These are phyloP conservation scores for Penicillium nucicola DNA, from an alignment of 495 filamentous ascomycete genomes.

Conservation along the genomic window DNA sequence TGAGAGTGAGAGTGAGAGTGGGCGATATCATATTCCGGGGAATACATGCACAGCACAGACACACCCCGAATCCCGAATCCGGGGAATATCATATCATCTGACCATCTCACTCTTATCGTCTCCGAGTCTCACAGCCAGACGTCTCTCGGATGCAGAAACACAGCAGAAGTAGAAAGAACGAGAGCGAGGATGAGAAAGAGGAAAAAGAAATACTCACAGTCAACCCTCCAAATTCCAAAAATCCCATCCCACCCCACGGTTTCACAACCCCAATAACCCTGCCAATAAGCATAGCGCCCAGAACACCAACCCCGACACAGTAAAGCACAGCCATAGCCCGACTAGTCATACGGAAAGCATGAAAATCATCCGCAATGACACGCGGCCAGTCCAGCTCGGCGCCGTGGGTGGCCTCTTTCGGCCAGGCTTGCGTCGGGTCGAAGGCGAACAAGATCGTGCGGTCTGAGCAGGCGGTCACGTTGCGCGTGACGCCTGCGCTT, in stretches of 20 bases:
- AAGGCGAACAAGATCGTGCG: constrained; percentile 53
- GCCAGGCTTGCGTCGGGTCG: constrained; percentile 55
- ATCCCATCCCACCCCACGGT: constrained; percentile 13
- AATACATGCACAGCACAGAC: constrained; percentile 1
- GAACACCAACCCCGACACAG: constrained; percentile 56
- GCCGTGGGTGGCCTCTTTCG: constrained; percentile 53
- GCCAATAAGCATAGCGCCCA: constrained; percentile 53
- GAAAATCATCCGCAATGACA: constrained; percentile 58
- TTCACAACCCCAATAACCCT: constrained; percentile 11
- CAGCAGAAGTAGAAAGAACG: too few species aligned
- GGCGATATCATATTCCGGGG: neutral
- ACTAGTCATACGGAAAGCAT: constrained; percentile 42
- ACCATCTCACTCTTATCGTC: neutral
- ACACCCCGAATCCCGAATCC: neutral
- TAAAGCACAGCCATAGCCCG: constrained; percentile 64
- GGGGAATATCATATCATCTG: neutral
- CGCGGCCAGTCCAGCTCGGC: constrained; percentile 57
- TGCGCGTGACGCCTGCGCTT: constrained; percentile 38
- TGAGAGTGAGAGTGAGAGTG: too few species aligned
- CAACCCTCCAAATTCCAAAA: constrained; percentile 27
- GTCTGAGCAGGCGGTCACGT: constrained; percentile 61
- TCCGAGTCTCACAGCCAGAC: too few species aligned
- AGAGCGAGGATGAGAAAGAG: too few species aligned
- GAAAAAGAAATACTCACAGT: constrained; percentile 27
- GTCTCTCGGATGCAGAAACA: too few species aligned